Base-by-base conservation (phyloP, 192 early-diverging fungal species). In the Thoreauomyces humboldtii region DNA sequence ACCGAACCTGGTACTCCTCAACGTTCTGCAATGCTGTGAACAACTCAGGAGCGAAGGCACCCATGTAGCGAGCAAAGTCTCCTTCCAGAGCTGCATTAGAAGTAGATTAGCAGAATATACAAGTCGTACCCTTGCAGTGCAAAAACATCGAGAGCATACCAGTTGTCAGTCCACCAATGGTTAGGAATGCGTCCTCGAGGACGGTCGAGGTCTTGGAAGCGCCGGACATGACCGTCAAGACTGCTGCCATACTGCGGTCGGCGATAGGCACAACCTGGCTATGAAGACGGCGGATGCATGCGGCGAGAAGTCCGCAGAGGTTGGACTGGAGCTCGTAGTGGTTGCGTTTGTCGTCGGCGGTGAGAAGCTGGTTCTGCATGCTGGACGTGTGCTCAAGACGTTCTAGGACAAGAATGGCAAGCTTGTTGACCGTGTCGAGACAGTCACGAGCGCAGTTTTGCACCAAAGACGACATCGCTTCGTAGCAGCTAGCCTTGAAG, bases 241-340 rank as follows among this genome's bases (percentile, higher is more conserved):
- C 75, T 29, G 79, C 82, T 7, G 87, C 84, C 97, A 99, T 99
- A 48, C 94, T 88, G 41, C 85, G 80, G 72, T 99, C 95, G 14
- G 95, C 84, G 44, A 90, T 77, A 28, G 85, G 81, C 0, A 81
- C 68, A 37, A 96, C 86, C 25, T 88, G 86, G 25, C 73, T 74
- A n/a, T 85, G 83, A 19, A 94, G 72, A 42, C 89, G 86, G 53
- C 93, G 90, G 50, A 96, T 47, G 63, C 84, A 44, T 63, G 85
- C 84, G 33, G 93, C 94, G 48, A 98, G 76, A 24, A 95, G 88
- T 73, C 88, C 90, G 69, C 91, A 89, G 48, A 99, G 80, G 80
- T 94, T 95, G 34, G 94, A 90, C 73, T 96, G 94, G 38, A 91
- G 77, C 69, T 99, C 95, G 47, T 85, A 80, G 48, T 93, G 88